Evolutionary conservation across 495 filamentous ascomycete genomes (phyloP).

Genomic region (Aeminium ludgeri): DNA sequence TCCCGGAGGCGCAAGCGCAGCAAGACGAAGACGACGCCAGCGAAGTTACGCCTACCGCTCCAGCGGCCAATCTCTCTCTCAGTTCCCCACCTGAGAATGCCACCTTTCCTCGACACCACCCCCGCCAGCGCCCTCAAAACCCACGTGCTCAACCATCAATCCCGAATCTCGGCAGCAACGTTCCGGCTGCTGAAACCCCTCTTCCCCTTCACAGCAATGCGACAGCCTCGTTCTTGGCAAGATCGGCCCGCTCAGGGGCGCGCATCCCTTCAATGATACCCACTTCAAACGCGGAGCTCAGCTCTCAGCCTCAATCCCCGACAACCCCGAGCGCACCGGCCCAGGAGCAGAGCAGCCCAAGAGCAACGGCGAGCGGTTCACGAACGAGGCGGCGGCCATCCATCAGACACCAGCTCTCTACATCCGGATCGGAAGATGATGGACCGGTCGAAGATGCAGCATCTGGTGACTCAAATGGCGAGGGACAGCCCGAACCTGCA

Average conservation of each 20-base stretch:
- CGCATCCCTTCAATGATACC: conserved; percentile 74
- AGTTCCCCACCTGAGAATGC: conserved; percentile 62
- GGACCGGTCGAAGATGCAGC: conserved; percentile 63
- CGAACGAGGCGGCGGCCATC: conserved; percentile 48
- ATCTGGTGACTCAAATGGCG: conserved; percentile 46
- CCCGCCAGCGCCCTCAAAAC: conserved; percentile 45
- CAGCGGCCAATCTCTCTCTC: conserved; percentile 32
- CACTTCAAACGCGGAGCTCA: conserved; percentile 48
- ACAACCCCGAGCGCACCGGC: conserved; percentile 66
- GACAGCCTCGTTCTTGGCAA: not conserved
- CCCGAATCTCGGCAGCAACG: conserved; percentile 4
- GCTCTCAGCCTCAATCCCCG: conserved; percentile 83
- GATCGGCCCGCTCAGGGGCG: too few species aligned
- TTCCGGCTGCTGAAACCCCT: conserved; percentile 37
- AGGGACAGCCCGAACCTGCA: conserved; percentile 39
- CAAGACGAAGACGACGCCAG: conserved; percentile 33
- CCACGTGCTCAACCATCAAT: conserved; percentile 24
- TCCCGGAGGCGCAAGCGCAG: conserved; percentile 39
- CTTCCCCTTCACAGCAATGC: conserved; percentile 36
- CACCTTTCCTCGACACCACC: conserved; percentile 47
- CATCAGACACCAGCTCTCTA: conserved; percentile 74
- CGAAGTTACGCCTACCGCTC: conserved; percentile 49
- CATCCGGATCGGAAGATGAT: conserved; percentile 76
- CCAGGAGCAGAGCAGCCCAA: conserved; percentile 17
- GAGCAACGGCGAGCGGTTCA: conserved; percentile 17